Percentiles rank a stretch among this genome's conserved stretches.
These are phyloP conservation scores for Omphalea diandra DNA, from an alignment of 441 rosid genomes.

Conservation along the genomic window DNA sequence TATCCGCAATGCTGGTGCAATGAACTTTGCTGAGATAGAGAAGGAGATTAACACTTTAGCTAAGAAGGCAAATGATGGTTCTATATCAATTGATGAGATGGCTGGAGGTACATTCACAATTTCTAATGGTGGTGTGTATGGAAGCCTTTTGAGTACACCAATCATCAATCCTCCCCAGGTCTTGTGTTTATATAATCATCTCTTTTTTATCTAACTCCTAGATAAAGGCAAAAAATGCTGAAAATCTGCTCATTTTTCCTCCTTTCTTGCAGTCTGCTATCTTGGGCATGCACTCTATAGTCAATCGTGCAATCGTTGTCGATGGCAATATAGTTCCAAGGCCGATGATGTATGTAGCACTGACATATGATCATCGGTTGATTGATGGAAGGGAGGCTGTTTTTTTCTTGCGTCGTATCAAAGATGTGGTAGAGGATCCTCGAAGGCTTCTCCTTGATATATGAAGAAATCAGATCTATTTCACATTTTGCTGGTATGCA, in stretches of 20 bases:
- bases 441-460: slow-evolving; percentile 80
- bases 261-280: slow-evolving; percentile 65
- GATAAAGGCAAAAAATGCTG: not conserved
- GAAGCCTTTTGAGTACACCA: slow-evolving; percentile 90
- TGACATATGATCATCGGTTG: slow-evolving; percentile 84
- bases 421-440: slow-evolving; percentile 86
- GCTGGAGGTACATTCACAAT: slow-evolving; percentile 87
- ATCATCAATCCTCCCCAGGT: slow-evolving; percentile 97
- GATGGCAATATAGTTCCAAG: slow-evolving; percentile 67
- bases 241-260: not conserved
- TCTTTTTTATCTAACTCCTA: not conserved
- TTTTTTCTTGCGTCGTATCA: slow-evolving; percentile 80
- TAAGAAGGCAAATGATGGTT: slow-evolving; percentile 77
- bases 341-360: slow-evolving; percentile 94
- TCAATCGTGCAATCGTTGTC: slow-evolving; percentile 80
- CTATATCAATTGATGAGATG: slow-evolving; percentile 85
- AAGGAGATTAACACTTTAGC: slow-evolving; percentile 74
- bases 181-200: slow-evolving; percentile 1
- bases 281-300: slow-evolving; percentile 92
- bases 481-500: not conserved
- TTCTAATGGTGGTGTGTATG: slow-evolving; percentile 88
- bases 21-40: slow-evolving; percentile 88
- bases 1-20: slow-evolving; percentile 58
- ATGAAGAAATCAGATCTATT: slow-evolving; percentile 24
- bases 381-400: slow-evolving; percentile 97